Evolutionary conservation across 2,329 filamentous ascomycete genomes (phyloP), one percentile per base, ranked within the genome.

Genomic region (Clarireedia paspali): DNA sequence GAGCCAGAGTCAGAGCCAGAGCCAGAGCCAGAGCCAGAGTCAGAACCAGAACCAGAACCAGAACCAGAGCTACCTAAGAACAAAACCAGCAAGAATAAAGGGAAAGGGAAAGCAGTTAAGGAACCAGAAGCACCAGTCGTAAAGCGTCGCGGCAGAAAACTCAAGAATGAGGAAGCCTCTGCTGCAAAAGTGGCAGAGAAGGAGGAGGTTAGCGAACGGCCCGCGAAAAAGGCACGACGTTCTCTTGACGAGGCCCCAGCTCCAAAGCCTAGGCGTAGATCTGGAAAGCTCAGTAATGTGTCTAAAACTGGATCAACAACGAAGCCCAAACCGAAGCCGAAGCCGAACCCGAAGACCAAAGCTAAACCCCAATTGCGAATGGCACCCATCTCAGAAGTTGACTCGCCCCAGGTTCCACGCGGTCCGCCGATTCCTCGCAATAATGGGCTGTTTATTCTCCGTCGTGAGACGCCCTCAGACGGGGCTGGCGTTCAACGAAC

Each of bases 401-500:
- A 64, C 6, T 68, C 66, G 3, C 63, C 66, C 14, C 51, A 62
- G 55, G 59, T 67, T n/a, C 63, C 64, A 50, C 63, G 64, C 26
- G 67, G 67, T 2, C 68, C 68, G 12, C 68, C 67, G 26, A 57
- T 68, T 12, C 77, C 77, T 20, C 69, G 74, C 48, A 77, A 74
- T 53, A 73, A 72, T 45, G 76, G 76, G 46, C 66, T 78, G 3
- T 74, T 76, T 59, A 77, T 79, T 49, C 69, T 79, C 47, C 75
- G 76, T 57, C 72, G 75, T 47, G 77, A 80, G 64, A 73, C 71
- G 12, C 75, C 77, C 17, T 5, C 24, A n/a, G 59, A 61, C 54
- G 62, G 60, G 3, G 46, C 56, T 26, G 63, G 62, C 2, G 67
- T 81, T 59, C 76, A 76, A 30, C 10, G 39, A 46, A 88, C 85